A percentile compares a stretch with the other conserved stretches of the same genome.
These are phyloP conservation scores for Erythrophleum ivorense DNA, from an alignment of 331 rosid genomes.

Conservation along the genomic window DNA sequence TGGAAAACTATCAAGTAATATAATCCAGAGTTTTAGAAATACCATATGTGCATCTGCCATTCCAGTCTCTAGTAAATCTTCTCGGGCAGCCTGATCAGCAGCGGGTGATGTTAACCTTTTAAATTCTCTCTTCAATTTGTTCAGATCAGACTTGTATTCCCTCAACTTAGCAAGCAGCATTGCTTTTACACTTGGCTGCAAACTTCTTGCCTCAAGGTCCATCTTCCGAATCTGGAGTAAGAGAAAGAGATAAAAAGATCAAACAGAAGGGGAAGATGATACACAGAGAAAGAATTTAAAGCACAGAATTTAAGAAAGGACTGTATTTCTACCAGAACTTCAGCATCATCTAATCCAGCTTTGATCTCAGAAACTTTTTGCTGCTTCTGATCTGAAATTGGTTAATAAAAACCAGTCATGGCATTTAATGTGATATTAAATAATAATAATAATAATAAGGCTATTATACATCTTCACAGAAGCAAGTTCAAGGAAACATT, in stretches of 20 bases:
- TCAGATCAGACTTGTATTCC: conserved; percentile 88
- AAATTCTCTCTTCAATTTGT: conserved; percentile 74
- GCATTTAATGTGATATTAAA: neutral
- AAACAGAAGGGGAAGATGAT: conserved; percentile 13
- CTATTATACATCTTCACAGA: conserved; percentile 24
- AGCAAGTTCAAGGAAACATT: conserved; percentile 34
- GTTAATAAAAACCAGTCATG: conserved; percentile 36
- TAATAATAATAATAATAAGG: neutral
- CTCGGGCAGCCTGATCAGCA: conserved; percentile 78
- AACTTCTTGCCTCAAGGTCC: conserved; percentile 94
- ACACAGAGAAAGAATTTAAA: neutral
- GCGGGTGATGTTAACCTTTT: conserved; percentile 74
- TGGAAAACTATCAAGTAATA: conserved; percentile 28
- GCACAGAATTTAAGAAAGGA: conserved; percentile 4
- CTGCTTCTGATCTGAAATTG: conserved; percentile 81
- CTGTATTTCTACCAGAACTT: conserved; percentile 69
- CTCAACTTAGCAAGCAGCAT: conserved; percentile 85
- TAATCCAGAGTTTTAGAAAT: conserved; percentile 37
- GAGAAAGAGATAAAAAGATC: neutral
- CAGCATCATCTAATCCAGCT: conserved; percentile 84
- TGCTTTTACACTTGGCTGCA: conserved; percentile 85
- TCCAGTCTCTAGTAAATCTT: conserved; percentile 77
- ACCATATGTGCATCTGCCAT: conserved; percentile 63
- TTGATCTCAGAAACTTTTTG: conserved; percentile 73
- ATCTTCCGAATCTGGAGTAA: conserved; percentile 75